Evolutionary conservation across 441 rosid genomes (phyloP).

Genomic region (Dalechampia spathulata): DNA sequence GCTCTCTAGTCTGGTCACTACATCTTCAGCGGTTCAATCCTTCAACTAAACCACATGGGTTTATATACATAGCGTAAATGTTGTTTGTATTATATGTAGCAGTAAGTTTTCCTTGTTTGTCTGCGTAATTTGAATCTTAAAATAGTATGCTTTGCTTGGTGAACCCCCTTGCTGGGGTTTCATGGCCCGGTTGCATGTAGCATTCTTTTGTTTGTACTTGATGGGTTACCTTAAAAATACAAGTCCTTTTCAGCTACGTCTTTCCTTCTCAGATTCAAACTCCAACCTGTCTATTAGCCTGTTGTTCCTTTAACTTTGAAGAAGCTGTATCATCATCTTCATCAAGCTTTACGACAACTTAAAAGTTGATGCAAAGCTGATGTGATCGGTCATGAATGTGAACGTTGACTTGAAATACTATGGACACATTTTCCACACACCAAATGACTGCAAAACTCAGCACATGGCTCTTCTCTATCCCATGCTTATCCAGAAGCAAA

Average conservation of each 20-base stretch:
- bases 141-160: not conserved
- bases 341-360: too few species aligned
- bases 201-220: not conserved
- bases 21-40: constrained; percentile 64
- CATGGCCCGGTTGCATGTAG: not conserved
- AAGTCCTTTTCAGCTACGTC: not conserved
- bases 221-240: not conserved
- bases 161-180: constrained; percentile 2
- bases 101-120: constrained; percentile 9
- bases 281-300: not conserved
- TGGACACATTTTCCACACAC: not conserved
- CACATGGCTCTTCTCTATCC: not conserved
- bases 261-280: not conserved
- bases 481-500: not conserved
- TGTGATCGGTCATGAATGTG: too few species aligned
- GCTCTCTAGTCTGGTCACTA: constrained; percentile 77
- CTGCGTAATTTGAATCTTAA: constrained; percentile 2
- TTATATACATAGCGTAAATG: constrained; percentile 1
- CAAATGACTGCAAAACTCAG: not conserved
- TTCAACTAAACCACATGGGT: constrained; percentile 24
- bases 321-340: too few species aligned
- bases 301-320: too few species aligned
- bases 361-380: too few species aligned
- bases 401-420: not conserved
- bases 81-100: constrained; percentile 18